These are phyloP conservation scores for Arctium minus DNA, from an alignment of 129 eudicot genomes.

Conservation along the genomic window DNA sequence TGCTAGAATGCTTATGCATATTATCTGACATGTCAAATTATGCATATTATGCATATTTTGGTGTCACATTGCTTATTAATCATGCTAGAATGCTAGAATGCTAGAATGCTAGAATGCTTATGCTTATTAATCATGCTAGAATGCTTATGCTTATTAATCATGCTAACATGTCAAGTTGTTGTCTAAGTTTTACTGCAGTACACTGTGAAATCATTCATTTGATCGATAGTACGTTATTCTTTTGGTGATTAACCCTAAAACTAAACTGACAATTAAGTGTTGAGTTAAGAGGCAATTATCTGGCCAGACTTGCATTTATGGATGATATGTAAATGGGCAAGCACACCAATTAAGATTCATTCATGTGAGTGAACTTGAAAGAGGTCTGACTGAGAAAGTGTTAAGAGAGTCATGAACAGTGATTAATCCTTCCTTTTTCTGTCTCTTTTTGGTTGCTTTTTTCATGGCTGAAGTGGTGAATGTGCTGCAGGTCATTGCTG, in stretches of 20 bases:
- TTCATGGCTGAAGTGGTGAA: constrained; percentile 1
- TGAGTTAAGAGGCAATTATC: not conserved
- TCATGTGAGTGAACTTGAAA: not conserved
- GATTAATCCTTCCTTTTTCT: not conserved
- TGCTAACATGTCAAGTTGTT: not conserved
- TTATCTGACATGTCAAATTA: not conserved
- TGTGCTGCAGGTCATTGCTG: constrained; percentile 69
- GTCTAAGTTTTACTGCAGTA: not conserved
- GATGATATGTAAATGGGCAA: not conserved
- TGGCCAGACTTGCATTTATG: not conserved
- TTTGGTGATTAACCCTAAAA: not conserved
- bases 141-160: not conserved
- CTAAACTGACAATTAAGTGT: not conserved
- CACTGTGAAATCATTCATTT: not conserved
- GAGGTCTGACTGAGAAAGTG: not conserved
- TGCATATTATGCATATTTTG: too few relatives aligned
- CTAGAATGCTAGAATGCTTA: too few relatives aligned
- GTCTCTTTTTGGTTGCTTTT: not conserved
- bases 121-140: not conserved
- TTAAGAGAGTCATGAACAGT: not conserved
- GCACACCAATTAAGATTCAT: not conserved
- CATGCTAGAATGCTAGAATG: not conserved
- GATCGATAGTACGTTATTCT: not conserved
- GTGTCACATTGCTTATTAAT: not conserved
- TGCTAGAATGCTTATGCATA: not conserved